Evolutionary conservation across 495 filamentous ascomycete species (phyloP).

Genomic region (Penicilliopsis zonata): DNA sequence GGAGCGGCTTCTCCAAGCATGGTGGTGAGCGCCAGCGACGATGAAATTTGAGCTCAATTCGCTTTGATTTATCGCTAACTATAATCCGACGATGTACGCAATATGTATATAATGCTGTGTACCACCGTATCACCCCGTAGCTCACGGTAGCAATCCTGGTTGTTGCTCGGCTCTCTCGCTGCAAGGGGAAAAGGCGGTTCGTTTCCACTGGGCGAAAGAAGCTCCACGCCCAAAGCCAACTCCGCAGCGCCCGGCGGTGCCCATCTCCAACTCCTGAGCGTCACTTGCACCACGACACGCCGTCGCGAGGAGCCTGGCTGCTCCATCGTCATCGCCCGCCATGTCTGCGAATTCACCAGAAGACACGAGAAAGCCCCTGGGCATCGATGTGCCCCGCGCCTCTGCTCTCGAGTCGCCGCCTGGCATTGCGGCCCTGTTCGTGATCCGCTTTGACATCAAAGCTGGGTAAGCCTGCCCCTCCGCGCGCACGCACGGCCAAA

Average conservation of each 20-base stretch:
- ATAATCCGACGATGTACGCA: too few relatives aligned
- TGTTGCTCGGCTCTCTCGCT: background rate
- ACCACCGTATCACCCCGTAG: too few relatives aligned
- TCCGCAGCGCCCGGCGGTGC: too few relatives aligned
- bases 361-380: slow-evolving; percentile 18
- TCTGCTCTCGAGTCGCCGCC: slow-evolving; percentile 37
- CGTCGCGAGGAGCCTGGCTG: slow-evolving; percentile 13
- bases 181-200: background rate
- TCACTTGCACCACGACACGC: background rate
- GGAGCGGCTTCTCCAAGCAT: slow-evolving; percentile 2
- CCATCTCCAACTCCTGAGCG: slow-evolving; percentile 2
- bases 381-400: slow-evolving; percentile 23
- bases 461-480: slow-evolving; percentile 44
- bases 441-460: slow-evolving; percentile 79
- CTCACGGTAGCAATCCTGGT: too few relatives aligned
- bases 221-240: background rate
- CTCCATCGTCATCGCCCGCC: slow-evolving; percentile 6
- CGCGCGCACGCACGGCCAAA: too few relatives aligned
- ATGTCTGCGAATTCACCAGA: slow-evolving; percentile 22
- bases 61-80: too few relatives aligned
- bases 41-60: too few relatives aligned
- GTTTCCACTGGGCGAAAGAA: background rate
- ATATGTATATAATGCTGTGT: too few relatives aligned
- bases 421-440: slow-evolving; percentile 69
- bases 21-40: too few relatives aligned